phyloP scores from a whole-genome alignment of 768 basidiomycete genomes.

The Tulasnella sp. region DNA sequence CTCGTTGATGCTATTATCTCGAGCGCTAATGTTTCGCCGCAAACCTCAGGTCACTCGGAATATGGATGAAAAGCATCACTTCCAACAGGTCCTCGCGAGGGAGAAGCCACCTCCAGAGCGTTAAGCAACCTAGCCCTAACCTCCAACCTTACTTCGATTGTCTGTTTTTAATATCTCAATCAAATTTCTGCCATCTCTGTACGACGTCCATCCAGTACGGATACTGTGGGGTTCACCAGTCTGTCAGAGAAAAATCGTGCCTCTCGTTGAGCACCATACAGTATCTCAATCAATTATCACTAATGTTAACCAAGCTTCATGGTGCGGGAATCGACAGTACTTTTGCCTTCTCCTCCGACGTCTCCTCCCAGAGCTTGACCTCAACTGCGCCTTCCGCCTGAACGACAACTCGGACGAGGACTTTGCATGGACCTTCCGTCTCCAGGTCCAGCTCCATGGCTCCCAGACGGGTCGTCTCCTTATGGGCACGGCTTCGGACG shows the following conservation, averaged over 20 bases:
- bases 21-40: neutral
- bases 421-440: conserved; percentile 10
- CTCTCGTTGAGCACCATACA: neutral
- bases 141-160: neutral
- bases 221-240: too few species aligned
- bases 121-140: neutral
- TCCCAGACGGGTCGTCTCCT: conserved; percentile 11
- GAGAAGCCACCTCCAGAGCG: neutral
- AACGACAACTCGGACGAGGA: conserved; percentile 6
- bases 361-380: conserved; percentile 15
- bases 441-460: conserved; percentile 7
- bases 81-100: conserved; percentile 2
- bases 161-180: neutral
- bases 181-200: neutral
- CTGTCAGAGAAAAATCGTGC: too few species aligned
- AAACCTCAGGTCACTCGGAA: neutral
- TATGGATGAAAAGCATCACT: conserved; percentile 5
- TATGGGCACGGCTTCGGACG: conserved; percentile 21
- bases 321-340: conserved; percentile 11
- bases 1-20: neutral
- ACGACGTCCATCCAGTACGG: too few species aligned
- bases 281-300: neutral
- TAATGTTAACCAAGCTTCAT: neutral
- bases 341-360: neutral
- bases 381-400: conserved; percentile 4